Base-by-base conservation (phyloP, 352 stramenopile species). In the Pythium angustatum region DNA sequence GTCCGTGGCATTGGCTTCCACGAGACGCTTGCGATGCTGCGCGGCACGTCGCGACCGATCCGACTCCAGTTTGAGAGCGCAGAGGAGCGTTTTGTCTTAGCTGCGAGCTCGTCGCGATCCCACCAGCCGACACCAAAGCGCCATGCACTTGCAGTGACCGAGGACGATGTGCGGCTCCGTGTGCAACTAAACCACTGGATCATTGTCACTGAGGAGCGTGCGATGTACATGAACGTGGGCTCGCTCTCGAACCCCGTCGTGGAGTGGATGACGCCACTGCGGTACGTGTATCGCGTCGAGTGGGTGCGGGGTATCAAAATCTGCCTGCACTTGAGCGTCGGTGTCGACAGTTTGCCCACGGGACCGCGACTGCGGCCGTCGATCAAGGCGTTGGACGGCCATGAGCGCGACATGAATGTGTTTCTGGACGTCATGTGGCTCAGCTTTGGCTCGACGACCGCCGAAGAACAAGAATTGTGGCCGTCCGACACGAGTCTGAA, bases 371-470 rank as follows among this genome's bases (percentile, higher is more conserved):
- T 84, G 44, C 77, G 78, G 5, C 88, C 88, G 19, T 88, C 84
- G 26, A 58, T 90, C 4, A 87, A 92, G 62, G 73, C 82, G 3
- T 64, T 94, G 14, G 83, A 91, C 14, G 69, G 73, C n/a, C 83
- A 94, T 53, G 85, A 91, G 62, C 79, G 83, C 11, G 83, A 95
- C 27, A 94, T 96, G 88, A 87, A 87, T 31, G 81, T 94, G 52
- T 96, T 96, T 59, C 70, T 89, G 66, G 77, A 92, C 60, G 85
- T 93, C 50, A 96, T 96, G 88, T 91, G 84, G 81, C 84, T 92
- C 52, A 94, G 83, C 58, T 96, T 96, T 68, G 81, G 80, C 17
- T 87, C 82, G 6, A 72, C 80, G 6, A 93, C 85, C 7, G 86
- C 88, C 12, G 86, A 94, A 55, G 83, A 94, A 62, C 88, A 96